Percentiles rank a stretch among this genome's conserved stretches.
Evolutionary conservation across 495 filamentous ascomycete species (phyloP).

Genomic region (Tuber umbilicatum): DNA sequence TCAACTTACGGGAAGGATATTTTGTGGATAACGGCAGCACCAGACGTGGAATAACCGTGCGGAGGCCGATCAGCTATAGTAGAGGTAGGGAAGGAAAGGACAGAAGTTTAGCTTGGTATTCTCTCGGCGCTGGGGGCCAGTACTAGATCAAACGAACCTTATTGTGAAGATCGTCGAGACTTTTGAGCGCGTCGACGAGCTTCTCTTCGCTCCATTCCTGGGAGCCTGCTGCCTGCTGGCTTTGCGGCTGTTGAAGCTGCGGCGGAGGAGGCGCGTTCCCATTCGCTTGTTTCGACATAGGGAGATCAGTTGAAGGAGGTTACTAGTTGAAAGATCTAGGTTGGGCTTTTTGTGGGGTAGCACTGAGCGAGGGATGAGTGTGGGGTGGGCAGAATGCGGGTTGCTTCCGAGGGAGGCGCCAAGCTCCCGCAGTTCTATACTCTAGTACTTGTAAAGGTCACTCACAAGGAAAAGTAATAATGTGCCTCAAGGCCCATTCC

Average conservation of each 20-base stretch:
- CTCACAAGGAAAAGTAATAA: neutral
- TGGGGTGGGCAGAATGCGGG: neutral
- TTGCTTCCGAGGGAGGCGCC: neutral
- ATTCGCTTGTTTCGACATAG: slow-evolving; percentile 27
- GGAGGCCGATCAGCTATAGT: slow-evolving; percentile 35
- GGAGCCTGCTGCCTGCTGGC: slow-evolving; percentile 15
- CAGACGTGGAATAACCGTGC: slow-evolving; percentile 37
- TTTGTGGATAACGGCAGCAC: slow-evolving; percentile 26
- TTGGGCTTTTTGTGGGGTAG: neutral
- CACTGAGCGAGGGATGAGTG: neutral
- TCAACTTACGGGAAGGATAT: slow-evolving; percentile 33
- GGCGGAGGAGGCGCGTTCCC: slow-evolving; percentile 16
- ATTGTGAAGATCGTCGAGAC: slow-evolving; percentile 38
- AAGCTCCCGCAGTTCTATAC: neutral
- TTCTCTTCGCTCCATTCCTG: slow-evolving; percentile 36
- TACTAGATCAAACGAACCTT: slow-evolving; percentile 16
- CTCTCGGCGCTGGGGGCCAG: neutral
- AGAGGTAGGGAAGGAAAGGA: neutral
- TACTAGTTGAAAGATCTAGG: neutral
- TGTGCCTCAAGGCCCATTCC: neutral
- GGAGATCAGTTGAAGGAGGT: neutral
- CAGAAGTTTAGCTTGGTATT: slow-evolving; percentile 1
- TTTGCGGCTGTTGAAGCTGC: slow-evolving; percentile 17
- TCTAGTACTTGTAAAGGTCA: neutral
- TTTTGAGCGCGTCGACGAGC: slow-evolving; percentile 36